These are phyloP conservation scores for Erysimum cheiranthoides DNA, from an alignment of 345 rosid genomes.

Conservation along the genomic window DNA sequence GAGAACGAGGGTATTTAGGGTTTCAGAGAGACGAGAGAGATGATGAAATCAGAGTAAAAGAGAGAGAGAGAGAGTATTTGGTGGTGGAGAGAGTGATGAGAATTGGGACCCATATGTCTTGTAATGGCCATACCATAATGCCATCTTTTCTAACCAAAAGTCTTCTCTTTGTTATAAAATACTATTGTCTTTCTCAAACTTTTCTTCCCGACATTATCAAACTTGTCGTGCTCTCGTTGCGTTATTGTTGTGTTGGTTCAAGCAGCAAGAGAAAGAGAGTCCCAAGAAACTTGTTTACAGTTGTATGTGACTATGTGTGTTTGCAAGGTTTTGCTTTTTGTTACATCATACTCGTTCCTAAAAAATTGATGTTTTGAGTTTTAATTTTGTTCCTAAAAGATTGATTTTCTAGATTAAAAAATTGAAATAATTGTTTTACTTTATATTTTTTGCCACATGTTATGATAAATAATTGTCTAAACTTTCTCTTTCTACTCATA, in stretches of 20 bases:
- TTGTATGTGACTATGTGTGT: slow-evolving; percentile 28
- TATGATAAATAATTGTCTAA: too few species aligned
- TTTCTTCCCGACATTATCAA: slow-evolving; percentile 44
- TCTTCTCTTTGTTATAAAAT: slow-evolving; percentile 34
- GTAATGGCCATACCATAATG: slow-evolving; percentile 40
- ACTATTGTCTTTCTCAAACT: not conserved
- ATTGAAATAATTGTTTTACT: too few species aligned
- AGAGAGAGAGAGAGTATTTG: slow-evolving; percentile 17
- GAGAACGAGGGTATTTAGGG: slow-evolving; percentile 28
- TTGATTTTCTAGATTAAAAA: too few species aligned
- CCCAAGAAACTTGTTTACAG: slow-evolving; percentile 43
- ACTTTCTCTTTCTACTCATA: too few species aligned
- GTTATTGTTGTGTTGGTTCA: slow-evolving; percentile 32
- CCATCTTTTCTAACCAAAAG: slow-evolving; percentile 32
- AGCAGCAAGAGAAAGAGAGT: slow-evolving; percentile 27
- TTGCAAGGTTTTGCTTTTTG: slow-evolving; percentile 31
- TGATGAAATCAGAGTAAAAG: slow-evolving; percentile 24
- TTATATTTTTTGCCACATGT: too few species aligned
- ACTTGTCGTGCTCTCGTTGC: slow-evolving; percentile 44
- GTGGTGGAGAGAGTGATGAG: slow-evolving; percentile 44
- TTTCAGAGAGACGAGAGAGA: slow-evolving; percentile 25
- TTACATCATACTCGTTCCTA: too few species aligned
- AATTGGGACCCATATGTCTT: slow-evolving; percentile 47
- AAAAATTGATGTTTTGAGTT: too few species aligned
- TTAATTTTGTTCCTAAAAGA: too few species aligned